Evolutionary conservation across 2,329 filamentous ascomycete genomes (phyloP), one percentile per base, ranked within the genome.

Genomic region (Colletotrichum tanaceti): DNA sequence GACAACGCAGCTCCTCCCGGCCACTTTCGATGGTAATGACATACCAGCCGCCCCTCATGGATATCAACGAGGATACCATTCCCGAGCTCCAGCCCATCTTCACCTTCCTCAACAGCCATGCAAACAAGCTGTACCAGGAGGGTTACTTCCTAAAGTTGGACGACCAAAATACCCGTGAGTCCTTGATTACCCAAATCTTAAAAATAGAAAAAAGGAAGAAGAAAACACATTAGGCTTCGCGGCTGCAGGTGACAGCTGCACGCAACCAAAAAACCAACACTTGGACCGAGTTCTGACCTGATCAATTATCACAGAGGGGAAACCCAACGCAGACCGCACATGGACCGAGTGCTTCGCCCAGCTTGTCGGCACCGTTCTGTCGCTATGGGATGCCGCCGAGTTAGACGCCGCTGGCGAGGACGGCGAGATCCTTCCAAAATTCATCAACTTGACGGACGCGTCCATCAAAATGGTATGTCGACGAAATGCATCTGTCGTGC

Each of bases 281-380:
- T 47, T 62, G 28, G 58, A 50, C 43, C 49, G 32, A 61, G 22
- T 49, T 50, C 65, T 60, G 49, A 63, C 50, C 53, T 58, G 44
- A 16, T 61, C 7, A 53, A 58, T 16, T 35, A 9, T 47, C 32
- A 46, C 79, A 97, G 94, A 95, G 80, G 96, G 96, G 58, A 90
- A 91, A 71, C 92, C 94, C 13, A 97, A 95, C 76, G 80, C 87
- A 49, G 94, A 98, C 79, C 87, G 96, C 74, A 93, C 90, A 72
- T 99, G 96, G 96, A 92, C 92, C 44, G 96, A 99, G 83, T 98
- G 93, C 80, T 99, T 98, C 81, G 94, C 95, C 50, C 96, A 98
- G 78, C 89, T 99, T 18, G 93, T 98, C 20, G 96, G 96, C 72
- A 98, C 96, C 1, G 93, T 98, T 18, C 83, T 99, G 65, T 98